Base-by-base conservation (phyloP, 2,329 filamentous ascomycete species). In the Chrysoporthe deuterocubensis region DNA sequence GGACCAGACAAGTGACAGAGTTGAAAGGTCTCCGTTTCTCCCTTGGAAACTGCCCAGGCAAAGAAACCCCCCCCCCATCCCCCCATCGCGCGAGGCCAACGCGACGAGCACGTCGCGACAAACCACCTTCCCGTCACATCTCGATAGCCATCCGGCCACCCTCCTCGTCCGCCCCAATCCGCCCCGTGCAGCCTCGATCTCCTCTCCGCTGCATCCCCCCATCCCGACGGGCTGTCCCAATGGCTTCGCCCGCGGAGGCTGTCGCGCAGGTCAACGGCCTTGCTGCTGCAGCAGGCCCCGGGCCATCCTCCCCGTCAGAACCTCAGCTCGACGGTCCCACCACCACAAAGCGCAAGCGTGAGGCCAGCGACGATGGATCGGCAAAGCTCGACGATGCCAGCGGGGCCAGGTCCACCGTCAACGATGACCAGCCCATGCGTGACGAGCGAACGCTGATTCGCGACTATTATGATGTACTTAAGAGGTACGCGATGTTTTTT, bases 301-400 rank as follows among this genome's bases (percentile, higher is more conserved):
- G 69, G 67, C 70, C 71, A 69, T 69, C 67, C 69, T 73, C 72
- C 71, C 59, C 52, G 46, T 62, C 59, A n/a, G 54, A 56, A 7
- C 26, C 57, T 37, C 65, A 58, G 58, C 62, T 46, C 58, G 58
- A 61, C 43, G 40, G 42, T 46, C 64, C 48, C 67, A 69, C 73
- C 16, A 74, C 77, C 48, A 74, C 73, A 67, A 89, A 89, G 80
- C 82, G 87, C 76, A 89, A 89, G 80, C 87, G 87, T 82, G 85
- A 87, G 73, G 77, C 78, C 62, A 79, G 75, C 68, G 81, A 83
- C 42, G 62, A 65, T 58, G 62, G 52, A n/a, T 21, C 26, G 6
- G 73, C 70, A 14, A 70, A 67, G 48, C 59, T 46, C 18, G 26
- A 48, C 60, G 65, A 71, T 63, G 59, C 50, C 67, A 75, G 77